Evolutionary conservation across 495 filamentous ascomycete genomes (phyloP).

Genomic region (Ascodesmis nigricans): DNA sequence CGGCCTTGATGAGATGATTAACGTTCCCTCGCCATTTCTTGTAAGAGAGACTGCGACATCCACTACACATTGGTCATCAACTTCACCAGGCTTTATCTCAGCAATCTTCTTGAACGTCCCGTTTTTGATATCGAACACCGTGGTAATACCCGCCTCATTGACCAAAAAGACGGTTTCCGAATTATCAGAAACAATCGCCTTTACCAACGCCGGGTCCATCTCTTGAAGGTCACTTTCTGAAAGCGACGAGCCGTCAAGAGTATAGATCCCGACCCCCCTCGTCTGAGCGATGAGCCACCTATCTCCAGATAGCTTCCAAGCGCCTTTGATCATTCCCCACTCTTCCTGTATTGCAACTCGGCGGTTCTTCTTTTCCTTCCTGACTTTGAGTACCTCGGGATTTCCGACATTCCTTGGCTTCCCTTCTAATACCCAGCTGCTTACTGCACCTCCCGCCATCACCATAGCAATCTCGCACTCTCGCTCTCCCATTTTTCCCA

Average conservation of each 20-base stretch:
- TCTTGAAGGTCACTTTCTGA: too few species aligned
- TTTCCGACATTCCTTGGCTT: too few species aligned
- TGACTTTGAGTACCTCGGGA: too few species aligned
- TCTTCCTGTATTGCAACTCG: constrained; percentile 1
- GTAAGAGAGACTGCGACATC: constrained; percentile 1
- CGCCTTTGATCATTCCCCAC: constrained; percentile 8
- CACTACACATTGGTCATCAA: too few species aligned
- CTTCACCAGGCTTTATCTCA: too few species aligned
- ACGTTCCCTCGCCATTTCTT: background rate
- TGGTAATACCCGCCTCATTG: too few species aligned
- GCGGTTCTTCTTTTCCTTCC: constrained; percentile 8
- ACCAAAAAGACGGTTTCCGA: too few species aligned
- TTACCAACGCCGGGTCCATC: too few species aligned
- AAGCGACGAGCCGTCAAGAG: constrained; percentile 3
- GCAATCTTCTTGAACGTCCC: too few species aligned
- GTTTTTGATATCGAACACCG: too few species aligned
- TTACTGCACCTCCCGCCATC: constrained; percentile 6
- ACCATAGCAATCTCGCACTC: constrained; percentile 8
- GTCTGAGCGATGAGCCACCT: constrained; percentile 12
- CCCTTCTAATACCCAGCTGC: constrained; percentile 15
- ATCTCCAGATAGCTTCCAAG: constrained; percentile 6
- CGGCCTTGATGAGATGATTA: background rate
- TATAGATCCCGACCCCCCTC: constrained; percentile 11
- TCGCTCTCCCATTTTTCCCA: background rate
- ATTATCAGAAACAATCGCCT: too few species aligned